Base-by-base conservation (phyloP, 2,329 filamentous ascomycete genomes). In the Purpureocillium lavendulum region DNA sequence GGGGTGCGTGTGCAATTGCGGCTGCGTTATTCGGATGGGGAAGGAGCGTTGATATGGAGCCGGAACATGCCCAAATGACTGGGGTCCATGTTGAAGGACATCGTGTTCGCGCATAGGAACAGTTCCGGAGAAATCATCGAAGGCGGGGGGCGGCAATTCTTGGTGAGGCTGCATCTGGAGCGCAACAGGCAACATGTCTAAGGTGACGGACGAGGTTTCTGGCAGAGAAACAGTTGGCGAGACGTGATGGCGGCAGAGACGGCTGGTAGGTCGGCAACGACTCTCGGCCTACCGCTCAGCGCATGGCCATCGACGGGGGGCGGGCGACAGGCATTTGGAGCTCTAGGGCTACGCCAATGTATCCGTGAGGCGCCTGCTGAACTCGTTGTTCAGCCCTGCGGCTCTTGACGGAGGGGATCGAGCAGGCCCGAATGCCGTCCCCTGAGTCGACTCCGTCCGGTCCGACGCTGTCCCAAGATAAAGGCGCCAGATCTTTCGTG, bases 101-200 rank as follows among this genome's bases (percentile, higher is more conserved):
- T 30, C n/a, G 28, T 12, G 21, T 14, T 15, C n/a, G 33, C 35
- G 51, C 46, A 40, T 49, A 39, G 41, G 37, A 31, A 50, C 45
- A 12, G 44, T 33, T 36, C 28, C 33, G 29, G 52, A 53, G 38
- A 59, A 54, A 35, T 58, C 48, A 44, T 68, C 62, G 49, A 64
- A 55, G 42, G 61, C 62, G 40, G 60, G 57, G 43, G 61, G 59
- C 38, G 61, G 58, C 42, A 64, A 69, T 67, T 71, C 68, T 66
- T 64, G 62, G 49, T 58, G 62, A 55, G 61, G 69, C 65, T 70
- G 67, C 64, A 65, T 67, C 54, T 75, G 71, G 43, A 73, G 57
- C 21, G 21, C 21, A 45, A 69, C 60, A 47, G 71, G 69, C 44
- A 73, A 62, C 70, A 74, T 74, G 51, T 52, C 52, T 40, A 40